Base-by-base conservation (phyloP, 352 stramenopile species). In the Phytopythium ostracodes region DNA sequence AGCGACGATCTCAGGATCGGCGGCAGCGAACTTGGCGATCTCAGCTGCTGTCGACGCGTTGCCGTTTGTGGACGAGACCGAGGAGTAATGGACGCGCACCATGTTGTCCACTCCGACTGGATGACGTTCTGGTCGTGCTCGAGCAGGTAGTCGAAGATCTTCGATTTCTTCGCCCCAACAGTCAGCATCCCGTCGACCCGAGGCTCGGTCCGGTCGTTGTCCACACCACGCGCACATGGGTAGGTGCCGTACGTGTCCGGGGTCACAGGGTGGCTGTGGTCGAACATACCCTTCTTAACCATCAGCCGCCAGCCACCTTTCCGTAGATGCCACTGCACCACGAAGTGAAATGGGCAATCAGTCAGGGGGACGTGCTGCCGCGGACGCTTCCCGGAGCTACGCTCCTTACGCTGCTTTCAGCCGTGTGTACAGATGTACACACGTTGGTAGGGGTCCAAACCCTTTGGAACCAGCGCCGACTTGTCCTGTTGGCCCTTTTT, bases 381-480 rank as follows among this genome's bases (percentile, higher is more conserved):
- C 20, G n/a, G 25, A 1, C 40, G 11, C 31, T 57, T 40, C 1
- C 12, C 46, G 8, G 10, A 50, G 29, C n/a, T 20, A 8, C 33
- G 27, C 53, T 1, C 22, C n/a, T 24, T 25, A 10, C 7, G 3
- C n/a, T 33, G 17, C 9, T 12, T 47, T 20, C 49, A 64, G 1
- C 47, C 59, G 38, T 58, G 59, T 20, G 49, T 58, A 47, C 59
- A 64, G 36, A 58, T 64, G 49, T 44, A 51, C n/a, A 33, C 33
- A 33, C 59, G 47, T 24, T 64, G 59, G 22, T 59, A 64, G 5
- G 59, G 59, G 31, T 56, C 47, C 31, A 40, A 42, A 1, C 29
- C 59, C 15, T 38, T 33, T 29, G 47, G 59, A 8, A 58, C 38
- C 7, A 57, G n/a, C 14, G 25, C 4, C 33, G 3, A 11, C 1